Percentiles rank a stretch among this genome's conserved stretches.
Evolutionary conservation across 352 stramenopile species (phyloP).

Genomic region (Globisporangium takayamanum): DNA sequence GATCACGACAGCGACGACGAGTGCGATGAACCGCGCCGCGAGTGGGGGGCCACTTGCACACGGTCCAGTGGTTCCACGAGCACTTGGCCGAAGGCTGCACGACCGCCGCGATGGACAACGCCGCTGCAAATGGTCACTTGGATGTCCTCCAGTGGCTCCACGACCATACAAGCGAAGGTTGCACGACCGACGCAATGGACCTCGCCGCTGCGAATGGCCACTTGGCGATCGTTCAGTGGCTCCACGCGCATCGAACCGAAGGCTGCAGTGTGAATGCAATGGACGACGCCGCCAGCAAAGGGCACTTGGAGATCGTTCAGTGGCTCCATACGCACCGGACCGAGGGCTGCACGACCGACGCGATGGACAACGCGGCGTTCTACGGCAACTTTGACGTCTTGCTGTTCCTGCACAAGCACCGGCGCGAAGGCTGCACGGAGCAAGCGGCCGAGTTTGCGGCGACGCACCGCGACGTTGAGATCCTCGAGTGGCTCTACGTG

Average conservation of each 20-base stretch:
- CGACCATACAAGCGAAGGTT: conserved; percentile 13
- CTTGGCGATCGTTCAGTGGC: conserved; percentile 16
- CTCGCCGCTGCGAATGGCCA: conserved; percentile 19
- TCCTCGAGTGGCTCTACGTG: conserved; percentile 16
- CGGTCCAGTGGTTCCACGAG: conserved; percentile 15
- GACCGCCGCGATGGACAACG: conserved; percentile 15
- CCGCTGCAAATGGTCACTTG: conserved; percentile 14
- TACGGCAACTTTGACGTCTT: conserved; percentile 25
- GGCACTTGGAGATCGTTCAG: conserved; percentile 13
- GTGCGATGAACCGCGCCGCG: conserved; percentile 14
- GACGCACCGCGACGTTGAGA: conserved; percentile 12
- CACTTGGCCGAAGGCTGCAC: conserved; percentile 17
- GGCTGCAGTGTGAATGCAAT: conserved; percentile 17
- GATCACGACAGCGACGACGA: conserved; percentile 8
- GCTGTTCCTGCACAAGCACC: conserved; percentile 16
- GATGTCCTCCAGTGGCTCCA: conserved; percentile 19
- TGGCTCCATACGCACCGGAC: conserved; percentile 10
- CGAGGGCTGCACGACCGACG: conserved; percentile 17
- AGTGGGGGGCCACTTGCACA: conserved; percentile 15
- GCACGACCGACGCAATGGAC: conserved; percentile 20
- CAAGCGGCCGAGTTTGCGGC: conserved; percentile 20
- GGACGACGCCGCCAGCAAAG: conserved; percentile 15
- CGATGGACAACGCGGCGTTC: conserved; percentile 26
- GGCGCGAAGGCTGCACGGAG: conserved; percentile 14
- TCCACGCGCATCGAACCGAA: conserved; percentile 16